A percentile compares a stretch with the other conserved stretches of the same genome.
phyloP scores from a whole-genome alignment of 2,329 filamentous ascomycete genomes.

The Cladophialophora immunda region DNA sequence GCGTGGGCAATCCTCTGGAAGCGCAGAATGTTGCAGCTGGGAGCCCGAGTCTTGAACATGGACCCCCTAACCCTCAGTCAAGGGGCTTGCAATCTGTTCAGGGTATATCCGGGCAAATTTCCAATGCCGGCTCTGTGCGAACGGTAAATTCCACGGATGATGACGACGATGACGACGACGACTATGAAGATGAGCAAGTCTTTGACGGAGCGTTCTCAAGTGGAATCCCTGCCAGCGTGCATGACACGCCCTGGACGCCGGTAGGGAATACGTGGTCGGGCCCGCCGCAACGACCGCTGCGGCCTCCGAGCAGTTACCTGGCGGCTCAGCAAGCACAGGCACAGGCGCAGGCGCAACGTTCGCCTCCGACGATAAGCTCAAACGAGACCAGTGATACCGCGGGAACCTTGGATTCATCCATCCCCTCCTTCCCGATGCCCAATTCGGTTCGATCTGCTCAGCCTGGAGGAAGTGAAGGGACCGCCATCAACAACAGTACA shows the following conservation, averaged over 20 bases:
- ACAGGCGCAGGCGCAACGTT: conserved; percentile 42
- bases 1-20: conserved; percentile 46
- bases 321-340: conserved; percentile 42
- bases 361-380: conserved; percentile 31
- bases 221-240: conserved; percentile 42
- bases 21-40: conserved; percentile 53
- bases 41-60: conserved; percentile 53
- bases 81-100: conserved; percentile 48
- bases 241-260: conserved; percentile 42
- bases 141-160: conserved; percentile 48
- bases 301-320: conserved; percentile 53
- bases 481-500: not conserved
- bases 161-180: conserved; percentile 46
- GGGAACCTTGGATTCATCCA: conserved; percentile 33
- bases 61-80: conserved; percentile 42
- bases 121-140: conserved; percentile 53
- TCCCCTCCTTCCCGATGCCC: conserved; percentile 40
- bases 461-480: conserved; percentile 14
- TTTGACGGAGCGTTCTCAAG: conserved; percentile 43
- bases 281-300: conserved; percentile 42
- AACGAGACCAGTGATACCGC: conserved; percentile 29
- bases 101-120: conserved; percentile 54
- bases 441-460: conserved; percentile 32
- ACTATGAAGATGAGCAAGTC: conserved; percentile 42
- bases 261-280: conserved; percentile 41